These are phyloP conservation scores for Trichoderma gracile DNA, from an alignment of 2,329 filamentous ascomycete genomes.

Conservation along the genomic window DNA sequence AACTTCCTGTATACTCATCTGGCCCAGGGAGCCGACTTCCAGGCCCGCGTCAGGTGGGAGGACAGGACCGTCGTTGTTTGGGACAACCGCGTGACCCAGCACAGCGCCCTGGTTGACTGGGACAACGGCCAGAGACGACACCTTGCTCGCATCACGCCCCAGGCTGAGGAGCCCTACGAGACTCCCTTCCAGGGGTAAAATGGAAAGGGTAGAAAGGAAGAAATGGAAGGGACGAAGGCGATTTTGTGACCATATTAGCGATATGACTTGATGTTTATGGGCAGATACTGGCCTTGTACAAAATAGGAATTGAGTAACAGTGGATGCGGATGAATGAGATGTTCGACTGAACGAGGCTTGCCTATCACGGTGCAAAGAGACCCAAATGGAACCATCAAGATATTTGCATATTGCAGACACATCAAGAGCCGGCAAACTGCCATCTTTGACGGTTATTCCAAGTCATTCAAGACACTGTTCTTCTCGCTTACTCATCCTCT, in stretches of 20 bases:
- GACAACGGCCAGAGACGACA: conserved; percentile 75
- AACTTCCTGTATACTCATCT: conserved; percentile 67
- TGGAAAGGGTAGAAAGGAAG: too few species aligned
- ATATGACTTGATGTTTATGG: not conserved
- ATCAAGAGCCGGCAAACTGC: not conserved
- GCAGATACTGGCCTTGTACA: not conserved
- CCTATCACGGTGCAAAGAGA: not conserved
- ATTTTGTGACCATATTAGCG: conserved; percentile 10
- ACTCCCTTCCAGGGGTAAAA: conserved; percentile 49
- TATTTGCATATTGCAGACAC: not conserved
- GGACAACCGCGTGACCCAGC: conserved; percentile 80
- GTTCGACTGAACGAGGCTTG: not conserved
- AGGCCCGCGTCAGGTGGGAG: conserved; percentile 75
- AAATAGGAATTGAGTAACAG: not conserved
- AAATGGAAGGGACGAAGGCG: not conserved
- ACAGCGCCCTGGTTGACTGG: conserved; percentile 82
- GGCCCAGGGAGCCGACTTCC: conserved; percentile 61
- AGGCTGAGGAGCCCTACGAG: conserved; percentile 76
- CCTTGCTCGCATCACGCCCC: conserved; percentile 77
- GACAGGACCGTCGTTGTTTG: conserved; percentile 80
- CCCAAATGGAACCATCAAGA: too few species aligned
- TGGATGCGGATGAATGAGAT: not conserved
- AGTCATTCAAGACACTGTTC: too few species aligned
- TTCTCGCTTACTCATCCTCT: not conserved
- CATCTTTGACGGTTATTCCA: too few species aligned